Evolutionary conservation across 2,329 filamentous ascomycete genomes (phyloP).

Genomic region (Cladosporium phlei): DNA sequence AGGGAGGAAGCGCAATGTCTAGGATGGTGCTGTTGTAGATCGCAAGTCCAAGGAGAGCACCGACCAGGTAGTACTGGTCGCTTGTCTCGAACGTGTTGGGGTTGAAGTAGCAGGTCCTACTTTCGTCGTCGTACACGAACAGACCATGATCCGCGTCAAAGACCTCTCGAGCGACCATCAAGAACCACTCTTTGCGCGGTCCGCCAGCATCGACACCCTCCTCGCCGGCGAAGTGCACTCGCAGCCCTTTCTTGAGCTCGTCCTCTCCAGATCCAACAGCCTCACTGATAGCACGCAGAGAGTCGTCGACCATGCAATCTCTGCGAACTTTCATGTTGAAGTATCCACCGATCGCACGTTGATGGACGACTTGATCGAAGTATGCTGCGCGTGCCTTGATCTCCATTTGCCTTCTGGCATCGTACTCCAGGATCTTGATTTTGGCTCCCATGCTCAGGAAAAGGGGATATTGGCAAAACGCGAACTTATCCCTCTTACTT

Average conservation of each 20-base stretch:
- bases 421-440: conserved; percentile 82
- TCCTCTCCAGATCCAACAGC: conserved; percentile 74
- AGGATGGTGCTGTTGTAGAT: conserved; percentile 95
- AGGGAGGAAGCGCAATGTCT: conserved; percentile 80
- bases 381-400: conserved; percentile 83
- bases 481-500: conserved; percentile 65
- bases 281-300: conserved; percentile 76
- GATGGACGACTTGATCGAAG: conserved; percentile 79
- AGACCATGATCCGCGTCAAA: conserved; percentile 91
- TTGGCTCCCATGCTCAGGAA: conserved; percentile 89
- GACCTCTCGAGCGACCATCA: conserved; percentile 79
- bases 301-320: conserved; percentile 85
- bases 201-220: conserved; percentile 89
- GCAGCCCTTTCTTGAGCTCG: conserved; percentile 84
- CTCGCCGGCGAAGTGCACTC: conserved; percentile 80
- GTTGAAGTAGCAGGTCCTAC: conserved; percentile 89
- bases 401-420: conserved; percentile 84
- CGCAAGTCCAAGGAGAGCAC: conserved; percentile 78
- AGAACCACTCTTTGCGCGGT: conserved; percentile 89
- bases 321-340: conserved; percentile 72
- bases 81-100: conserved; percentile 83
- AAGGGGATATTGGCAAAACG: conserved; percentile 90
- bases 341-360: conserved; percentile 63
- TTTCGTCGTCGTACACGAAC: conserved; percentile 89
- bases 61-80: conserved; percentile 86